Percentiles rank a stretch among this genome's conserved stretches.
Evolutionary conservation across 139 green algal species (phyloP).

Genomic region (Chlamydomonas applanata): DNA sequence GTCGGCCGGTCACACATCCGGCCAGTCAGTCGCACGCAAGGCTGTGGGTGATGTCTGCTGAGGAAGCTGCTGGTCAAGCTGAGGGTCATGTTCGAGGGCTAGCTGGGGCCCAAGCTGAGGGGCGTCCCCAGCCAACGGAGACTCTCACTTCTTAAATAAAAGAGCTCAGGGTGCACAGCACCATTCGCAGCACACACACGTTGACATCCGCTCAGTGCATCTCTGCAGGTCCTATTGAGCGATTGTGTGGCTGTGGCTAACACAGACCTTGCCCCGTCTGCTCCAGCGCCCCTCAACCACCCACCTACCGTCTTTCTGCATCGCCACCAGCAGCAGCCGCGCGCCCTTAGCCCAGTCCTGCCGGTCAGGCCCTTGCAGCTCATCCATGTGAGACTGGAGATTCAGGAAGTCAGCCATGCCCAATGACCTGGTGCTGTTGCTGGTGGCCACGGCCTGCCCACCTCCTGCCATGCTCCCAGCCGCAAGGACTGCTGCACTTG

Average conservation of each 20-base stretch:
- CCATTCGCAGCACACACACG: no score
- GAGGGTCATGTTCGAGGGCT: no score
- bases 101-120: no score
- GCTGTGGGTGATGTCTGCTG: not conserved
- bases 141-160: no score
- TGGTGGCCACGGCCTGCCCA: not conserved
- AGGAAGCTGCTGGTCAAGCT: no score
- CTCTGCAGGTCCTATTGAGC: no score
- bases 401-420: not conserved
- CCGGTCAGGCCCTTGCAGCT: not conserved
- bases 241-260: no score
- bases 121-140: no score
- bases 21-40: not conserved
- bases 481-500: no score
- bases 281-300: not conserved
- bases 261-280: no score
- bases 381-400: not conserved
- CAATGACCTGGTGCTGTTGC: not conserved
- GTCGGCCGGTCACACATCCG: not conserved
- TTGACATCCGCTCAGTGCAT: no score
- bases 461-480: not conserved
- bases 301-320: not conserved
- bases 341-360: slow-evolving; percentile 1
- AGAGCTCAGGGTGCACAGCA: no score
- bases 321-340: not conserved